Evolutionary conservation across 2,329 filamentous ascomycete species (phyloP).

Genomic region (Geosmithia putterillii): DNA sequence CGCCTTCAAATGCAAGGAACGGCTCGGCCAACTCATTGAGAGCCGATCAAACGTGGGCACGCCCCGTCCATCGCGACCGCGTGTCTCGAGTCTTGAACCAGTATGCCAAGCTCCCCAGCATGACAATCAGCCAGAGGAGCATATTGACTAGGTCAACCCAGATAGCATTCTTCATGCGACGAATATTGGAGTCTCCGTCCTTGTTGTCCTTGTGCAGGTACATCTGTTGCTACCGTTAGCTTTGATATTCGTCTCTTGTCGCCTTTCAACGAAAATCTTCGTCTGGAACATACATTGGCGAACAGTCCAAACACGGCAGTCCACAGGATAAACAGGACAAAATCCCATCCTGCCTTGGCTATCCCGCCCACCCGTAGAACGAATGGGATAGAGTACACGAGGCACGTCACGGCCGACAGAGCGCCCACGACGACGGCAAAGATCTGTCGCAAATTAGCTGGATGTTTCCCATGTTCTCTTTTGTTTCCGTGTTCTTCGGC

Average conservation of each 20-base stretch:
- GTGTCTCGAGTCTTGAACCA: slow-evolving; percentile 45
- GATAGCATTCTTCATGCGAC: slow-evolving; percentile 75
- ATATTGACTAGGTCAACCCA: slow-evolving; percentile 71
- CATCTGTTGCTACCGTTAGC: slow-evolving; percentile 28
- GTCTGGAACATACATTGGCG: slow-evolving; percentile 37
- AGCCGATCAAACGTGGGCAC: slow-evolving; percentile 44
- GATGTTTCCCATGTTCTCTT: too few relatives aligned
- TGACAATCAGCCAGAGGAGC: slow-evolving; percentile 61
- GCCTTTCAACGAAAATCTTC: not conserved
- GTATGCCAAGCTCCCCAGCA: slow-evolving; percentile 39
- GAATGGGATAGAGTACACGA: slow-evolving; percentile 55
- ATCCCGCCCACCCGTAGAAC: slow-evolving; percentile 34
- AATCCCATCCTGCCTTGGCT: slow-evolving; percentile 54
- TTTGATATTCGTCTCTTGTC: not conserved
- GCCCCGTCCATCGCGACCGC: slow-evolving; percentile 44
- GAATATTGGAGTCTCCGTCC: slow-evolving; percentile 44
- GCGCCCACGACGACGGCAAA: slow-evolving; percentile 62
- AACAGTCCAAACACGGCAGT: slow-evolving; percentile 75
- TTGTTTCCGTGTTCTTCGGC: not conserved
- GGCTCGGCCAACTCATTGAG: too few relatives aligned
- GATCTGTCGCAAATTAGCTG: too few relatives aligned
- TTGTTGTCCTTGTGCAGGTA: slow-evolving; percentile 60
- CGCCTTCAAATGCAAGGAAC: too few relatives aligned
- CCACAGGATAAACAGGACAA: slow-evolving; percentile 65
- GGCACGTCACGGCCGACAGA: slow-evolving; percentile 50